Conservation (phyloP, 495 filamentous ascomycete genomes). For the Xylaria nigripes region DNA sequence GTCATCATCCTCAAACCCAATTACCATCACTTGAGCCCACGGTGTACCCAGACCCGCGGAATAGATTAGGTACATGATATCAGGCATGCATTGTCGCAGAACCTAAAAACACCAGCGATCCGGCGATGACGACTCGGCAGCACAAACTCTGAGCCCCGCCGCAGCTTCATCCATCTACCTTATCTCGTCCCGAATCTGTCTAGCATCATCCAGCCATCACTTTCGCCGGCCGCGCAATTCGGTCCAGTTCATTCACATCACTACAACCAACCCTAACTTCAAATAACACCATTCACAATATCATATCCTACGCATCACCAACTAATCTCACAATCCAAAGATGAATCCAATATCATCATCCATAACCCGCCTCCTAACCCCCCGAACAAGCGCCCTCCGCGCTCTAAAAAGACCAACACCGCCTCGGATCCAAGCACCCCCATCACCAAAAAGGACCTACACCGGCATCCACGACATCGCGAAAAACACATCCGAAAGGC, state of each 20-base stretch:
- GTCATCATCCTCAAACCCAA: too few relatives aligned
- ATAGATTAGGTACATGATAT: too few relatives aligned
- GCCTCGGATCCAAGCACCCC: not conserved
- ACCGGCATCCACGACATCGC: slow-evolving; percentile 8
- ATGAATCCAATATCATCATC: not conserved
- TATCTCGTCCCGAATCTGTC: too few relatives aligned
- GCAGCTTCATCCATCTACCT: not conserved
- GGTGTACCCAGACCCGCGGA: too few relatives aligned
- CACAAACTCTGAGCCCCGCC: not conserved
- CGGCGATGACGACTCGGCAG: not conserved
- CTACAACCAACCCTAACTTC: too few relatives aligned
- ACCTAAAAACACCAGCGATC: not conserved
- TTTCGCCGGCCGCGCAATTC: too few relatives aligned
- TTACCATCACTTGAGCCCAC: too few relatives aligned
- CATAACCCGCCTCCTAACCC: not conserved
- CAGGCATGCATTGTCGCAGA: not conserved
- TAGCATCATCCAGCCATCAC: too few relatives aligned
- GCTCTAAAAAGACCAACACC: not conserved
- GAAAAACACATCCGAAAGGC: slow-evolving; percentile 21
- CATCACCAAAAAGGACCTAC: slow-evolving; percentile 12
- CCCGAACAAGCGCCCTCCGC: not conserved
- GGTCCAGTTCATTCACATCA: too few relatives aligned
- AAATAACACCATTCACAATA: too few relatives aligned
- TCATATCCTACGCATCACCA: too few relatives aligned
- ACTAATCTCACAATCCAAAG: too few relatives aligned